Evolutionary conservation across 371 early-diverging fungal species (phyloP).

Genomic region (Mortierella sp.): DNA sequence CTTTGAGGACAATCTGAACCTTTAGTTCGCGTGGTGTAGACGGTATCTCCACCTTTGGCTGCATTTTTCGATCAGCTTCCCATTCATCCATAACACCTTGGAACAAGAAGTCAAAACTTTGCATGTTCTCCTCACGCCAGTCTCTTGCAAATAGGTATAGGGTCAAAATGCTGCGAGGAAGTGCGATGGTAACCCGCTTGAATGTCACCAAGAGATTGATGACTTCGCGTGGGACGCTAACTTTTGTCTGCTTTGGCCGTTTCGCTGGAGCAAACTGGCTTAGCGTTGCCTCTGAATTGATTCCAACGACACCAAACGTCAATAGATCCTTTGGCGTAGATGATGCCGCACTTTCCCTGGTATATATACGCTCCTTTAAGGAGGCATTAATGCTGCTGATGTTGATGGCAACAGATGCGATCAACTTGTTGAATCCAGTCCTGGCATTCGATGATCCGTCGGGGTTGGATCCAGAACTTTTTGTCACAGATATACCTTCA

Average conservation of each 20-base stretch:
- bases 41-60: conserved; percentile 32
- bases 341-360: conserved; percentile 21
- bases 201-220: conserved; percentile 71
- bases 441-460: conserved; percentile 23
- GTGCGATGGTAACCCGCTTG: conserved; percentile 66
- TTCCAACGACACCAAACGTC: conserved; percentile 51
- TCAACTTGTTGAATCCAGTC: conserved; percentile 44
- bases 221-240: conserved; percentile 59
- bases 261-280: conserved; percentile 52
- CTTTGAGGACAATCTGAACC: conserved; percentile 73
- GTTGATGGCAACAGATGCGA: conserved; percentile 47
- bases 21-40: conserved; percentile 63
- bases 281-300: conserved; percentile 51
- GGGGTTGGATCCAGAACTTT: conserved; percentile 49
- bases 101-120: conserved; percentile 80
- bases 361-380: conserved; percentile 44
- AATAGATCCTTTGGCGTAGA: conserved; percentile 34
- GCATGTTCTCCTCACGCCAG: conserved; percentile 83
- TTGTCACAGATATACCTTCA: conserved; percentile 44
- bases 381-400: conserved; percentile 55
- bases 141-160: conserved; percentile 84
- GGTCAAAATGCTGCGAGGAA: conserved; percentile 82
- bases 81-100: conserved; percentile 78
- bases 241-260: conserved; percentile 38
- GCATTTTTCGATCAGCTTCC: conserved; percentile 67